Evolutionary conservation across 2,329 filamentous ascomycete species (phyloP).

Genomic region (Eurotiales sp.): DNA sequence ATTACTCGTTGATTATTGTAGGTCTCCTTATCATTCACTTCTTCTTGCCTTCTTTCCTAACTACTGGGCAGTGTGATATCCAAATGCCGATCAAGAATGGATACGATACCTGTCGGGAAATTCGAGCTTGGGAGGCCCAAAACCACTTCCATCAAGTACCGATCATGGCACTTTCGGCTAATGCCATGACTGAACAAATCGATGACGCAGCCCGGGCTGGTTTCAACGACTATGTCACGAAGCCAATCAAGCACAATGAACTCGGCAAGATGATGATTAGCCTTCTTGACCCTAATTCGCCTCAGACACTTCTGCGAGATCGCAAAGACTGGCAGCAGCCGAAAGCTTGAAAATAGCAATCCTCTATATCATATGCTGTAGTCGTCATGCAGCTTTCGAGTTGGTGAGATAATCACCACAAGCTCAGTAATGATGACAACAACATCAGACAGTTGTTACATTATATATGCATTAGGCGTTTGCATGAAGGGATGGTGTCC

Average conservation of each 20-base stretch:
- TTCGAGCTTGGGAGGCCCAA: constrained; percentile 44
- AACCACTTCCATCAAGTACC: constrained; percentile 46
- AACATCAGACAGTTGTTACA: constrained; percentile 2
- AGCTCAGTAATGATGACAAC: neutral
- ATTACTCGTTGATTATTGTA: constrained; percentile 49
- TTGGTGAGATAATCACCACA: neutral
- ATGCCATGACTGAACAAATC: constrained; percentile 49
- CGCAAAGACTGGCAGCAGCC: constrained; percentile 22
- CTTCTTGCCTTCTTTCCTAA: neutral
- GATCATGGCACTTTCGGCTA: constrained; percentile 49
- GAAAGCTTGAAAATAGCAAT: neutral
- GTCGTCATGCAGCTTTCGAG: neutral
- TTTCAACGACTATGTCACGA: constrained; percentile 50
- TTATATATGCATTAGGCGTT: constrained; percentile 9
- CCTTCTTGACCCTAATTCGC: constrained; percentile 40
- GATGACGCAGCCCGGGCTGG: constrained; percentile 44
- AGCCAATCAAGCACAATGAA: constrained; percentile 49
- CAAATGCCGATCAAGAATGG: constrained; percentile 51
- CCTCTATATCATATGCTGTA: neutral
- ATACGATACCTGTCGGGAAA: constrained; percentile 46
- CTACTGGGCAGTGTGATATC: constrained; percentile 41
- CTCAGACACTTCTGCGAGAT: constrained; percentile 41
- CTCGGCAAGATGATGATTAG: constrained; percentile 49
- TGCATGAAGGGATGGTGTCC: constrained; percentile 10
- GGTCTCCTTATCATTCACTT: no score